These are phyloP conservation scores for Erigeron canadensis DNA, from an alignment of 129 eudicot species.

Conservation along the genomic window DNA sequence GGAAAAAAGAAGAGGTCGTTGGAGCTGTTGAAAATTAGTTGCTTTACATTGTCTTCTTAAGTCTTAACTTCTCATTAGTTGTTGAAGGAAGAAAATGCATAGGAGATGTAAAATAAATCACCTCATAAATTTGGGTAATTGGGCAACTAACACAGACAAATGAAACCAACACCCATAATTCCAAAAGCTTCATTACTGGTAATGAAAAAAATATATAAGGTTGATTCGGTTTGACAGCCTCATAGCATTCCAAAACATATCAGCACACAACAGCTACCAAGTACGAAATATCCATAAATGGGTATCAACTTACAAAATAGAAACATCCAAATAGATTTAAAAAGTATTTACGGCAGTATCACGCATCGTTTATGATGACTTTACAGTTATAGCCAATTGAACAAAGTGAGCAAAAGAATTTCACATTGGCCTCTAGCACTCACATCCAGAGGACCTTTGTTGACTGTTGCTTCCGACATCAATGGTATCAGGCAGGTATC, in stretches of 20 bases:
- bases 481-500: conserved; percentile 96
- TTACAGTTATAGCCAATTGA: neutral
- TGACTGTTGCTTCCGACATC: conserved; percentile 86
- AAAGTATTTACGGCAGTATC: neutral
- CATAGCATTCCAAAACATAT: neutral
- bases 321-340: neutral
- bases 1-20: too few species aligned
- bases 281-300: neutral
- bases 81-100: neutral
- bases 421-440: conserved; percentile 46
- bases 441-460: conserved; percentile 76
- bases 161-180: neutral
- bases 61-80: too few species aligned
- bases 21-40: too few species aligned
- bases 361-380: neutral
- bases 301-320: neutral
- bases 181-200: too few species aligned
- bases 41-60: too few species aligned
- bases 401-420: neutral
- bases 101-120: neutral
- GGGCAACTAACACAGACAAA: neutral
- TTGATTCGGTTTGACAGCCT: neutral
- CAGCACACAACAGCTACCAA: neutral
- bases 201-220: neutral
- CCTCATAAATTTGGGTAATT: neutral